Evolutionary conservation across 306 rosid species (phyloP).

Genomic region (Citrullus mucosospermus): DNA sequence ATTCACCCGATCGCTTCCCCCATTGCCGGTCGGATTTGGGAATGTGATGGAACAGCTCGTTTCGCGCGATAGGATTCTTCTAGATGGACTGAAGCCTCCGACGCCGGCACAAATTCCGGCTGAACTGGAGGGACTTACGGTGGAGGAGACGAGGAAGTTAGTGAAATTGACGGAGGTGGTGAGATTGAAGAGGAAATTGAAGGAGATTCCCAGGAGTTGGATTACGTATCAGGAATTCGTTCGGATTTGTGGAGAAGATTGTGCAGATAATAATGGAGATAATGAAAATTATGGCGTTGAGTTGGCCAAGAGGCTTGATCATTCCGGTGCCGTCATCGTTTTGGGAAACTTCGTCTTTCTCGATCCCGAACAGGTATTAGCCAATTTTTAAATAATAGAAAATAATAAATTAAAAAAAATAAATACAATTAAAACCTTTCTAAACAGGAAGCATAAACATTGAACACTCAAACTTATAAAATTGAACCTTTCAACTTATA

Average conservation of each 20-base stretch:
- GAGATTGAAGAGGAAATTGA: slow-evolving; percentile 43
- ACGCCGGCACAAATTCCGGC: background rate
- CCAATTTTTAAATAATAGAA: too few species aligned
- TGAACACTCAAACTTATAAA: too few species aligned
- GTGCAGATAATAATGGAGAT: slow-evolving; percentile 12
- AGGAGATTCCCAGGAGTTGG: slow-evolving; percentile 26
- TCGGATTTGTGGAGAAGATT: slow-evolving; percentile 43
- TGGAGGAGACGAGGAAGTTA: slow-evolving; percentile 45
- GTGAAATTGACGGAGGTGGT: slow-evolving; percentile 49
- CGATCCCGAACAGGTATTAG: slow-evolving; percentile 61
- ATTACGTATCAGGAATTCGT: slow-evolving; percentile 40
- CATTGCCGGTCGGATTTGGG: background rate
- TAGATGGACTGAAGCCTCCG: slow-evolving; percentile 5
- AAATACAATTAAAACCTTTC: too few species aligned
- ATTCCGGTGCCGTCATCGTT: slow-evolving; percentile 54
- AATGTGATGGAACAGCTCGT: background rate
- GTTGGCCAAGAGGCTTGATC: slow-evolving; percentile 56
- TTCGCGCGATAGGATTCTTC: background rate
- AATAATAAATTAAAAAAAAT: too few species aligned
- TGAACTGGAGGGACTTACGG: slow-evolving; percentile 9
- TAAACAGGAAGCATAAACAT: too few species aligned
- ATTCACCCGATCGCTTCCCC: background rate
- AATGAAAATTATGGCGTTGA: slow-evolving; percentile 28
- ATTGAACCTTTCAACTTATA: too few species aligned
- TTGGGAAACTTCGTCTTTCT: slow-evolving; percentile 62